These are phyloP conservation scores for Mycena venus DNA, from an alignment of 768 basidiomycete species.

Conservation along the genomic window DNA sequence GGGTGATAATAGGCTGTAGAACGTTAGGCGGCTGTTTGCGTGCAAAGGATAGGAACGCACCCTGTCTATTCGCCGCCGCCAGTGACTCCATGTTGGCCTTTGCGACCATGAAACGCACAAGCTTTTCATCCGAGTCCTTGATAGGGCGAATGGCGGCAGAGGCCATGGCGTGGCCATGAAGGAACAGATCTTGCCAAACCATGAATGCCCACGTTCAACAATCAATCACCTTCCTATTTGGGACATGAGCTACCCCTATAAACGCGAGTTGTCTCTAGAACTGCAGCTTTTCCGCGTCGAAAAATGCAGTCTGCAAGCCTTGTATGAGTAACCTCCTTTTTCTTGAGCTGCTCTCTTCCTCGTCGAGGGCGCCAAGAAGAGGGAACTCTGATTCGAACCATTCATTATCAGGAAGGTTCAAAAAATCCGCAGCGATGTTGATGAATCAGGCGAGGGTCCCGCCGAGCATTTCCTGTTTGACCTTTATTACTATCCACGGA, in stretches of 20 bases:
- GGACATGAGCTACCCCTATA: too few relatives aligned
- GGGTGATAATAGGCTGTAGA: slow-evolving; percentile 68
- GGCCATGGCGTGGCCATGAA: slow-evolving; percentile 53
- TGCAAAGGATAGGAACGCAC: slow-evolving; percentile 48
- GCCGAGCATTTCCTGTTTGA: not conserved
- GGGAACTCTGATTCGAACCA: not conserved
- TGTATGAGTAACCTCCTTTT: too few relatives aligned
- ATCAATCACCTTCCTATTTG: not conserved
- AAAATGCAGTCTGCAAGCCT: too few relatives aligned
- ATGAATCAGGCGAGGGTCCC: not conserved
- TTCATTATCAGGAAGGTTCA: slow-evolving; percentile 5
- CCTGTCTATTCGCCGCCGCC: slow-evolving; percentile 73
- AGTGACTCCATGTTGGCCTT: slow-evolving; percentile 77
- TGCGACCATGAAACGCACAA: slow-evolving; percentile 73
- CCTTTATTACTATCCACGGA: slow-evolving; percentile 10
- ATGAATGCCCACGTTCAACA: not conserved
- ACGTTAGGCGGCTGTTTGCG: slow-evolving; percentile 6
- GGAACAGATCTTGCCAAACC: not conserved
- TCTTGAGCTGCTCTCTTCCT: slow-evolving; percentile 9
- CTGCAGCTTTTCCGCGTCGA: too few relatives aligned
- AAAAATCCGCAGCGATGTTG: not conserved
- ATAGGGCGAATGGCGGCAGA: slow-evolving; percentile 69
- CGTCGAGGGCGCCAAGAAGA: not conserved
- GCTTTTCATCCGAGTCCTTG: slow-evolving; percentile 65
- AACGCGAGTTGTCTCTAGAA: too few relatives aligned